These are phyloP conservation scores for Cercophora sp. DNA, from an alignment of 495 filamentous ascomycete genomes.

Conservation along the genomic window DNA sequence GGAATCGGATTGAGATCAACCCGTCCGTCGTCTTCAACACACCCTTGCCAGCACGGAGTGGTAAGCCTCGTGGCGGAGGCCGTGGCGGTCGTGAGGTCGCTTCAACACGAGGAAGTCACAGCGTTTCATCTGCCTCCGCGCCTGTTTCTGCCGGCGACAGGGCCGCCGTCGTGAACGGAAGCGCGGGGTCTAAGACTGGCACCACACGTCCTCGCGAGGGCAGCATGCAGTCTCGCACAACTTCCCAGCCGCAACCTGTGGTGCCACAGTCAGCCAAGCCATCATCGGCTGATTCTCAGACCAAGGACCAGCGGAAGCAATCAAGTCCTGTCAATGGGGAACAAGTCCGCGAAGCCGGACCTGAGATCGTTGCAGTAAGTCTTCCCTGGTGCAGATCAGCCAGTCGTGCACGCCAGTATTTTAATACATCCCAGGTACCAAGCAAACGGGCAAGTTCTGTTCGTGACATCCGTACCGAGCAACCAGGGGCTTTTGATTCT, in stretches of 20 bases:
- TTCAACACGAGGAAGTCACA: slow-evolving; percentile 20
- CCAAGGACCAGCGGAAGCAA: slow-evolving; percentile 43
- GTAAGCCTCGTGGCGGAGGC: slow-evolving; percentile 56
- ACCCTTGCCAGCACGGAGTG: slow-evolving; percentile 58
- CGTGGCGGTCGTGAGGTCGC: slow-evolving; percentile 49
- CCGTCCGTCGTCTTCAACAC: slow-evolving; percentile 82
- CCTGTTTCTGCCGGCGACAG: slow-evolving; percentile 16
- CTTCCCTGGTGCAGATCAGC: too few relatives aligned
- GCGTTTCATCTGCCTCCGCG: slow-evolving; percentile 3
- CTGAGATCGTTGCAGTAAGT: slow-evolving; percentile 29
- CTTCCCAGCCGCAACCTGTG: slow-evolving; percentile 20
- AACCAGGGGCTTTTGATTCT: slow-evolving; percentile 16
- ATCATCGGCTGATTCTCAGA: slow-evolving; percentile 40
- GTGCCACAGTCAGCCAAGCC: slow-evolving; percentile 40
- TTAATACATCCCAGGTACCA: neutral
- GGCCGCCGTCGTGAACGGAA: slow-evolving; percentile 9
- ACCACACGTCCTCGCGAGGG: slow-evolving; percentile 22
- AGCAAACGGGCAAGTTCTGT: slow-evolving; percentile 18
- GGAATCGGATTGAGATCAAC: slow-evolving; percentile 68
- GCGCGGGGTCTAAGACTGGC: slow-evolving; percentile 11
- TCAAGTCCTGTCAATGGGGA: slow-evolving; percentile 31
- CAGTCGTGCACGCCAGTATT: neutral
- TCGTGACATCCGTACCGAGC: slow-evolving; percentile 24
- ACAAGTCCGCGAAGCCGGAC: slow-evolving; percentile 26
- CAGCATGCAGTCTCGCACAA: slow-evolving; percentile 17